Conservation (phyloP, 2,329 filamentous ascomycete genomes). For the Phialophora macrospora region DNA sequence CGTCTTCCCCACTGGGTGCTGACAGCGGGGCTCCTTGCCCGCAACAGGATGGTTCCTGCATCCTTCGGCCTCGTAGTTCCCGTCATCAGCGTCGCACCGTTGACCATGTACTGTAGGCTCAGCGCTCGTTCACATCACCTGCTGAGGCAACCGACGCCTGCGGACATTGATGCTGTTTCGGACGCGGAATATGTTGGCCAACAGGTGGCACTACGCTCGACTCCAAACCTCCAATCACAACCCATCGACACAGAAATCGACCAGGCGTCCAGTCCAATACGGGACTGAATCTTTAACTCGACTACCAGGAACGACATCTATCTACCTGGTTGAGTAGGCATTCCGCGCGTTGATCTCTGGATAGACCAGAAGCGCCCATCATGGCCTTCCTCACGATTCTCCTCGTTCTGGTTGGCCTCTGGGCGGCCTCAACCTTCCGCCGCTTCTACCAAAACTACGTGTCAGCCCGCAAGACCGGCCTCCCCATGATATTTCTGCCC, state of each 20-base stretch:
- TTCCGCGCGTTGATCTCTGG: not conserved
- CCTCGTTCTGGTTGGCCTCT: conserved; percentile 11
- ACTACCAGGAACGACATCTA: not conserved
- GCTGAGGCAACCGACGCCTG: no score
- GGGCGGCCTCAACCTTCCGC: conserved; percentile 23
- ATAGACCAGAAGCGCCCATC: not conserved
- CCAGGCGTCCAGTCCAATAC: no score
- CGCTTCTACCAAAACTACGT: conserved; percentile 38
- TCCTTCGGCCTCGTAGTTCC: not conserved
- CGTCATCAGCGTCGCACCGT: not conserved
- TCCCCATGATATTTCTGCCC: conserved; percentile 40
- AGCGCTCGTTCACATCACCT: not conserved
- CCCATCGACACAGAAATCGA: not conserved
- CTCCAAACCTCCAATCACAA: not conserved
- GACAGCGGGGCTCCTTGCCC: not conserved
- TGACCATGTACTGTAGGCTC: not conserved
- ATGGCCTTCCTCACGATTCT: conserved; percentile 24
- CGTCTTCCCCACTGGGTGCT: not conserved
- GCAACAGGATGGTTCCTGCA: not conserved
- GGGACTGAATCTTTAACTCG: not conserved
- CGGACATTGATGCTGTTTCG: not conserved
- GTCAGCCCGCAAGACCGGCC: conserved; percentile 39
- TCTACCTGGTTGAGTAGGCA: not conserved
- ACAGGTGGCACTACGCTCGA: not conserved
- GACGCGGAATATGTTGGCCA: not conserved